A percentile compares a stretch with the other conserved stretches of the same genome.
Evolutionary conservation across 2,329 filamentous ascomycete genomes (phyloP).

Genomic region (Alternaria arbusti): DNA sequence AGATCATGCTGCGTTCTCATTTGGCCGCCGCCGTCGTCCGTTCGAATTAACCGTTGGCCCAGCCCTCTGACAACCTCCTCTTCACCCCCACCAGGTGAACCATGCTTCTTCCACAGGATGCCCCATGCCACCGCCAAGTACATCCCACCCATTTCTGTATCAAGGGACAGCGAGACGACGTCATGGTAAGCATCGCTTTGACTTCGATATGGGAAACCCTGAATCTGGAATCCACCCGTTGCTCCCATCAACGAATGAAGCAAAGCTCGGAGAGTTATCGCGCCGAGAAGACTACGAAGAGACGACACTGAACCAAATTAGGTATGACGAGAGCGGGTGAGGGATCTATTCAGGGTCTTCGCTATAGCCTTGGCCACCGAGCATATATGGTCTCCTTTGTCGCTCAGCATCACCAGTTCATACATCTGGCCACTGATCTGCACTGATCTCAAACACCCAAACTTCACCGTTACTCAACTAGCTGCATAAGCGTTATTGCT

Average conservation of each 20-base stretch:
- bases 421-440: slow-evolving; percentile 1
- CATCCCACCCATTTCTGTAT: slow-evolving; percentile 5
- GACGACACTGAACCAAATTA: slow-evolving; percentile 17
- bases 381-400: slow-evolving; percentile 26
- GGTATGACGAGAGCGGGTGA: slow-evolving; percentile 16
- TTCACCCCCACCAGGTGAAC: slow-evolving; percentile 14
- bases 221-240: slow-evolving; percentile 22
- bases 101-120: slow-evolving; percentile 27
- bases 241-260: slow-evolving; percentile 38
- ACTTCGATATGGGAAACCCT: slow-evolving; percentile 26
- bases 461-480: not conserved
- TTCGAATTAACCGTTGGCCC: slow-evolving; percentile 11
- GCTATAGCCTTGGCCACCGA: slow-evolving; percentile 10
- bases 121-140: slow-evolving; percentile 22
- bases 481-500: not conserved
- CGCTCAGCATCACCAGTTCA: slow-evolving; percentile 8
- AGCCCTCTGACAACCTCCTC: slow-evolving; percentile 2
- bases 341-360: slow-evolving; percentile 16
- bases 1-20: slow-evolving; percentile 9
- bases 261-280: not conserved
- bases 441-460: not conserved
- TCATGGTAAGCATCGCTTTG: slow-evolving; percentile 31
- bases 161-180: slow-evolving; percentile 23
- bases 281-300: slow-evolving; percentile 8
- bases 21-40: slow-evolving; percentile 13